These are phyloP conservation scores for Colletotrichum sp. DNA, from an alignment of 2,329 filamentous ascomycete genomes.

Conservation along the genomic window DNA sequence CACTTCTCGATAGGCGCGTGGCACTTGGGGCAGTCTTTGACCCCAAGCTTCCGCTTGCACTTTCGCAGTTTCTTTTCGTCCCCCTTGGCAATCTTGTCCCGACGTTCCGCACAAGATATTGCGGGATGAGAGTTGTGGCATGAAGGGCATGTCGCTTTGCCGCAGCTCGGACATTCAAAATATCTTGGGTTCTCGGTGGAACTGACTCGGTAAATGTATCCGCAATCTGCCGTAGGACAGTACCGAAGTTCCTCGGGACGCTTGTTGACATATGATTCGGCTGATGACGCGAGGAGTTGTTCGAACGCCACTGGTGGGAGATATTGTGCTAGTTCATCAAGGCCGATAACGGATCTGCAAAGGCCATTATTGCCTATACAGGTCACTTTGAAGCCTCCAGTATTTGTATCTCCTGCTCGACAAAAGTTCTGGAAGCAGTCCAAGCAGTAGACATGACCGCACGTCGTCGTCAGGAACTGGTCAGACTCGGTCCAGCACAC, in stretches of 20 bases:
- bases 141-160: conserved; percentile 35
- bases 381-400: conserved; percentile 11
- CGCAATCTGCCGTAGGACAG: conserved; percentile 50
- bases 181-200: background rate
- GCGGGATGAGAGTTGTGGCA: conserved; percentile 39
- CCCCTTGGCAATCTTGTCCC: conserved; percentile 27
- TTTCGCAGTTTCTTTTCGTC: conserved; percentile 27
- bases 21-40: conserved; percentile 47
- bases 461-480: conserved; percentile 37
- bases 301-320: conserved; percentile 39
- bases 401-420: background rate
- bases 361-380: conserved; percentile 29
- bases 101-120: conserved; percentile 38
- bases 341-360: conserved; percentile 29
- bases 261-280: conserved; percentile 36
- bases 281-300: conserved; percentile 39
- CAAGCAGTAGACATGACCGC: conserved; percentile 46
- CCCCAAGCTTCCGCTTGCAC: conserved; percentile 37
- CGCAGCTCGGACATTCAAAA: conserved; percentile 42
- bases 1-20: conserved; percentile 44
- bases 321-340: conserved; percentile 30
- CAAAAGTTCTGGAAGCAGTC: conserved; percentile 44
- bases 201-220: conserved; percentile 41
- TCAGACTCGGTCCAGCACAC: conserved; percentile 42
- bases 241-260: conserved; percentile 36